A percentile compares a stretch with the other conserved stretches of the same genome.
phyloP scores from a whole-genome alignment of 2,329 filamentous ascomycete species.

The Penicillium sp. region DNA sequence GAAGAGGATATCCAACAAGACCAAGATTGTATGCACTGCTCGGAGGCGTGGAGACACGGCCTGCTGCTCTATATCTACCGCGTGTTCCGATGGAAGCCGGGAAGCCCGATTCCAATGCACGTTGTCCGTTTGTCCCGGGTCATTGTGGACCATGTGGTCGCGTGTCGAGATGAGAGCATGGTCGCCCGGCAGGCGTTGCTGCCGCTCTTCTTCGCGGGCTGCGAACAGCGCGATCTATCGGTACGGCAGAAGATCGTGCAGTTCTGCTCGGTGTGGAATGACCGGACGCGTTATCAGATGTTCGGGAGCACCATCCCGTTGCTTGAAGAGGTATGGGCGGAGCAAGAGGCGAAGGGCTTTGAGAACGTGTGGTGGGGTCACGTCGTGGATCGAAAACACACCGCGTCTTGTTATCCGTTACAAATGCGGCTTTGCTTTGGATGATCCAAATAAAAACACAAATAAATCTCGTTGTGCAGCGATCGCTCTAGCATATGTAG shows the following conservation, averaged over 20 bases:
- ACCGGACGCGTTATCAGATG: background rate
- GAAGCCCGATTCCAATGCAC: background rate
- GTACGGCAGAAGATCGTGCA: background rate
- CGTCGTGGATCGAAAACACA: background rate
- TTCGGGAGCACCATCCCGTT: background rate
- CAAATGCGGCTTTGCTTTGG: background rate
- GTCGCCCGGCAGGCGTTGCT: background rate
- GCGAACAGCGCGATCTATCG: background rate
- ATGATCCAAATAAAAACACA: background rate
- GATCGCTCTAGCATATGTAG: too few species aligned
- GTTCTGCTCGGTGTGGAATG: background rate
- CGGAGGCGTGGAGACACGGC: background rate
- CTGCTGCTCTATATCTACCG: background rate
- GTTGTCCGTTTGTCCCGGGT: background rate
- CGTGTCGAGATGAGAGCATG: background rate
- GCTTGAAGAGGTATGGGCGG: background rate
- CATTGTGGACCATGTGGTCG: background rate
- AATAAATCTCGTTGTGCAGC: too few species aligned
- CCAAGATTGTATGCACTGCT: background rate
- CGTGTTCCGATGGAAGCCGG: background rate
- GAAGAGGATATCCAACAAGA: background rate
- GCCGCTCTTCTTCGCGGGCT: background rate
- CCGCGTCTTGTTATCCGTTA: background rate
- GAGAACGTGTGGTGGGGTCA: background rate
- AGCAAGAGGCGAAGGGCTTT: background rate